phyloP scores from a whole-genome alignment of 257 asterid genomes.

The Salvia miltiorrhiza region DNA sequence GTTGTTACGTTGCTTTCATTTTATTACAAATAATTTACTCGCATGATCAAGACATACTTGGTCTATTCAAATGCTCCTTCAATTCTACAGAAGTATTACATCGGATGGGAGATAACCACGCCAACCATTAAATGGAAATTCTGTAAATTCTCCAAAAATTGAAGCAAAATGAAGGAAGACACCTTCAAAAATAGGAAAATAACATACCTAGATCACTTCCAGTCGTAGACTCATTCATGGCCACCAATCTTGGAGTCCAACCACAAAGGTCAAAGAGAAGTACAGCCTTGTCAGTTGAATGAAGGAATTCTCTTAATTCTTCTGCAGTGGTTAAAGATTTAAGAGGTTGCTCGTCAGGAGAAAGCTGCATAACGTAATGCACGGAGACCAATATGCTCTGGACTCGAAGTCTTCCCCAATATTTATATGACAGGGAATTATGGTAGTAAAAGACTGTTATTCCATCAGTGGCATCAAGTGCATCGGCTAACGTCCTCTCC shows the following conservation, averaged over 20 bases:
- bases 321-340: slow-evolving; percentile 49
- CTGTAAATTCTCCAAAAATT: slow-evolving; percentile 10
- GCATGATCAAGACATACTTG: slow-evolving; percentile 4
- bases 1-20: slow-evolving; percentile 6
- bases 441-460: slow-evolving; percentile 59
- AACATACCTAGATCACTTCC: slow-evolving; percentile 41
- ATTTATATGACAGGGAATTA: slow-evolving; percentile 53
- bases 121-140: not conserved
- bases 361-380: slow-evolving; percentile 50
- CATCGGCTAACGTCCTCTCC: slow-evolving; percentile 76
- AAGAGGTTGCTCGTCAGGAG: slow-evolving; percentile 60
- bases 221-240: slow-evolving; percentile 32
- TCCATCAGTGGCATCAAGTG: slow-evolving; percentile 71
- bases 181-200: slow-evolving; percentile 13
- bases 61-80: slow-evolving; percentile 15
- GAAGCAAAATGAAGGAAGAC: slow-evolving; percentile 4
- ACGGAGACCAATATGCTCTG: slow-evolving; percentile 70
- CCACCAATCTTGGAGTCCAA: slow-evolving; percentile 71
- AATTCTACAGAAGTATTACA: not conserved
- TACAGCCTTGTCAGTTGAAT: slow-evolving; percentile 83
- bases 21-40: not conserved
- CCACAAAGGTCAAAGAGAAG: slow-evolving; percentile 86
- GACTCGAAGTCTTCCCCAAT: slow-evolving; percentile 71
- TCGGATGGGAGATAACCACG: not conserved
- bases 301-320: slow-evolving; percentile 60